These are phyloP conservation scores for Trichoderma koningiopsis DNA, from an alignment of 2,329 filamentous ascomycete genomes.

Conservation along the genomic window DNA sequence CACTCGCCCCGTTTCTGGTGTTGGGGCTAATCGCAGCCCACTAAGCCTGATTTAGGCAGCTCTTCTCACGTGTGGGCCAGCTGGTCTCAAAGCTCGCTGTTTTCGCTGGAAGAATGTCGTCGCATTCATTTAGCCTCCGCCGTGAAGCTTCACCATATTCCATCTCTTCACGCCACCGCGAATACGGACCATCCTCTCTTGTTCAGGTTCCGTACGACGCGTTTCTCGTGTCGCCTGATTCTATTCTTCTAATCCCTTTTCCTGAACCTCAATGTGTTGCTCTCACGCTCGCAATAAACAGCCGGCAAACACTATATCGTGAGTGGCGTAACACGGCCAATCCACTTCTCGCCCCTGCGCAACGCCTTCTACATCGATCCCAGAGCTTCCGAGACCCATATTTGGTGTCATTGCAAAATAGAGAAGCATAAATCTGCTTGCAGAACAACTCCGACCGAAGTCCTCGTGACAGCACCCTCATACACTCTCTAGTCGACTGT, in stretches of 20 bases:
- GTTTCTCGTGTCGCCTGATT: conserved; percentile 15
- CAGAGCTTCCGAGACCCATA: background rate
- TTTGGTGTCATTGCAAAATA: background rate
- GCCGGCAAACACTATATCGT: conserved; percentile 10
- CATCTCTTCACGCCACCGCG: background rate
- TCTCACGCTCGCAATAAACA: conserved; percentile 1
- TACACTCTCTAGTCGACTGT: background rate
- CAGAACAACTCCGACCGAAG: background rate
- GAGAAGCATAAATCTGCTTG: background rate
- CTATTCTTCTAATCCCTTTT: background rate
- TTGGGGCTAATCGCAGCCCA: background rate
- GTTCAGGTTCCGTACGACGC: conserved; percentile 3
- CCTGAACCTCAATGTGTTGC: conserved; percentile 22
- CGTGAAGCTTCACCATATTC: conserved; percentile 8
- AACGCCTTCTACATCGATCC: background rate
- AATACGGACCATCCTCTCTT: background rate
- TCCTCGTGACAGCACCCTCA: background rate
- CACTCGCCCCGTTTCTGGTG: background rate
- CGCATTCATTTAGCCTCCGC: conserved; percentile 18
- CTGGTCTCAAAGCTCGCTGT: conserved; percentile 1
- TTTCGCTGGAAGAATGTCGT: background rate
- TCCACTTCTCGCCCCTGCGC: background rate
- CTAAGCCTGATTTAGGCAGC: conserved; percentile 17
- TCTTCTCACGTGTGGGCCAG: conserved; percentile 21
- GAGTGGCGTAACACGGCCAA: conserved; percentile 15